These are phyloP conservation scores for Trichosanthes truncata DNA, from an alignment of 306 rosid species.

Conservation along the genomic window DNA sequence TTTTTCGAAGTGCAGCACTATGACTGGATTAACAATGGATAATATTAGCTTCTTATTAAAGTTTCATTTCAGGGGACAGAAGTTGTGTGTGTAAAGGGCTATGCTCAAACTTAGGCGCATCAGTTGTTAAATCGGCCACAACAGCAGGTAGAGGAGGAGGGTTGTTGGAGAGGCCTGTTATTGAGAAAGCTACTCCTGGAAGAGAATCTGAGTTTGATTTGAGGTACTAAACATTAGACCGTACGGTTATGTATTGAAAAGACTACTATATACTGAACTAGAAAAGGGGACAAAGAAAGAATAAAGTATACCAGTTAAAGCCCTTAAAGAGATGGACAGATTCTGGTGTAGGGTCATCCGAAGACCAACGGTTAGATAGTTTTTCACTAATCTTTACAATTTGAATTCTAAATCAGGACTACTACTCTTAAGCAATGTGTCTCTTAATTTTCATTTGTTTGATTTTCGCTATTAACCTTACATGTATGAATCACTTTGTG, in stretches of 20 bases:
- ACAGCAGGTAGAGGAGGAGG: slow-evolving; percentile 63
- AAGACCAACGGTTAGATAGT: slow-evolving; percentile 6
- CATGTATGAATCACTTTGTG: background rate
- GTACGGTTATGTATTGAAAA: slow-evolving; percentile 6
- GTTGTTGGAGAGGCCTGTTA: slow-evolving; percentile 73
- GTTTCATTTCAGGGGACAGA: slow-evolving; percentile 44
- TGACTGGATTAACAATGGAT: background rate
- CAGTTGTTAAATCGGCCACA: slow-evolving; percentile 37
- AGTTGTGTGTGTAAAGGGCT: slow-evolving; percentile 42
- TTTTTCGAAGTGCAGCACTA: background rate
- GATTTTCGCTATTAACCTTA: background rate
- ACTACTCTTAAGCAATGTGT: background rate
- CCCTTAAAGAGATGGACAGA: slow-evolving; percentile 6
- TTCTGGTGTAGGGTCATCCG: slow-evolving; percentile 8
- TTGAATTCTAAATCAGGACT: background rate
- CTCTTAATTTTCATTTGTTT: background rate
- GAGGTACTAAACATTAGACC: slow-evolving; percentile 28
- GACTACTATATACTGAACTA: slow-evolving; percentile 5
- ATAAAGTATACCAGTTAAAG: slow-evolving; percentile 10
- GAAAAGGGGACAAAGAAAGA: slow-evolving; percentile 10
- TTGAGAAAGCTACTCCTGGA: slow-evolving; percentile 67
- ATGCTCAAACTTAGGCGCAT: slow-evolving; percentile 36
- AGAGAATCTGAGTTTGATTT: slow-evolving; percentile 74
- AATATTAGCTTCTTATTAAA: slow-evolving; percentile 4
- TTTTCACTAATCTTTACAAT: background rate